Evolutionary conservation across 2,329 filamentous ascomycete species (phyloP), one percentile per base, ranked within the genome.

Genomic region (Amauroascus verrucosus): DNA sequence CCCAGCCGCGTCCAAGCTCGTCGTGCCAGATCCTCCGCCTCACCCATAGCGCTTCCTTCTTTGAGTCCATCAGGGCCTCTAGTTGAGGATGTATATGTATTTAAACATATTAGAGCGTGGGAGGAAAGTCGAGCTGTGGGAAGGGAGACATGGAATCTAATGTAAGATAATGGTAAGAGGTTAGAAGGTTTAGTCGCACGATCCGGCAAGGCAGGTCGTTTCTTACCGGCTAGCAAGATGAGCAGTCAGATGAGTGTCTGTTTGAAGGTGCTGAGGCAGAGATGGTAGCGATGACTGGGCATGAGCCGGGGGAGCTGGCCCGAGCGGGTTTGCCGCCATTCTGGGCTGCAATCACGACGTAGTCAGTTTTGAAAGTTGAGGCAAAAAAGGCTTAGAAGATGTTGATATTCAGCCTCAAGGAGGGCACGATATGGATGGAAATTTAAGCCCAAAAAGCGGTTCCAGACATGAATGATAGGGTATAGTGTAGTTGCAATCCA

Each of bases 11-110:
- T 80, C 75, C 85, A 96, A 52, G 91, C 88, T 58, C 89, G 80
- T 58, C 86, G 83, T 20, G 93, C 93, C 65, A 98, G 78, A 63
- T 96, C 90, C 70, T 97, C 91, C 32, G 88, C 89, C 65, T 89
- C 90, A 54, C 85, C 89, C 79, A 90, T 88, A 58, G 89, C 88
- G 72, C 88, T 95, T 33, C 90, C 91, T 62, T 94, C 88, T 65
- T 89, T 93, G 55, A 82, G 84, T 60, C 91, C 91, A 86, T 96
- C 88, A 3, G 86, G 82, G 20, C 90, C 91, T 65, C 89, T 90
- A 52, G 85, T 79, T 0, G 91, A 91, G 9, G 88, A 87, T 9
- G 88, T 91, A 69, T 95, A 97, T 18, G 90, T 98, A 74, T 98
- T 98, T 59, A 98, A 76, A 50, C 87, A 86, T 65, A 98, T 85